Conservation (phyloP, 2,329 filamentous ascomycete species). For the Zasmidium angulare region DNA sequence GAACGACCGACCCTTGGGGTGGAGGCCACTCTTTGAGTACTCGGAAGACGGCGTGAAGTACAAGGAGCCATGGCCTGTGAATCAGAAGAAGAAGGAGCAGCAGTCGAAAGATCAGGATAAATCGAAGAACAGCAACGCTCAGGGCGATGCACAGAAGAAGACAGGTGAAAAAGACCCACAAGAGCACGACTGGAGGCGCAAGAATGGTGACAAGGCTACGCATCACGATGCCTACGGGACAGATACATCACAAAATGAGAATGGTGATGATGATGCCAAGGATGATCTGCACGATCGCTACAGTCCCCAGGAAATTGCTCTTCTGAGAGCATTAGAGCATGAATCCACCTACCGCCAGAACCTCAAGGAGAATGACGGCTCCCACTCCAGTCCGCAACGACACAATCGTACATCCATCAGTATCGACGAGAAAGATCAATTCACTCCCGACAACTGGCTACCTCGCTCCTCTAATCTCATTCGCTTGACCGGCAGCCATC, state of each 20-base stretch:
- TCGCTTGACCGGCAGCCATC: conserved; percentile 54
- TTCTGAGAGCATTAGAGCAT: conserved; percentile 43
- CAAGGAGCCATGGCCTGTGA: conserved; percentile 53
- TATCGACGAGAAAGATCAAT: conserved; percentile 53
- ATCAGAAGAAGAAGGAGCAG: conserved; percentile 51
- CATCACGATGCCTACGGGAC: conserved; percentile 40
- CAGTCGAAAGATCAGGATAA: conserved; percentile 38
- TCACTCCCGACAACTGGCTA: conserved; percentile 56
- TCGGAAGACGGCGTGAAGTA: conserved; percentile 28
- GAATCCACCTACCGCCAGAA: conserved; percentile 46
- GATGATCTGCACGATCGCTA: conserved; percentile 36
- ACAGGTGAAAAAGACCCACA: conserved; percentile 14
- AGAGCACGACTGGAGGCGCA: conserved; percentile 32
- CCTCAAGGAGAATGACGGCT: conserved; percentile 47
- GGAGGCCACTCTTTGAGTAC: not conserved
- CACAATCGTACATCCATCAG: conserved; percentile 34
- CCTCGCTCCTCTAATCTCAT: conserved; percentile 49
- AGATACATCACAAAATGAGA: too few species aligned
- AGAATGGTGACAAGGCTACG: conserved; percentile 34
- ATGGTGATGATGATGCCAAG: conserved; percentile 21
- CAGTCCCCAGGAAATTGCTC: conserved; percentile 44
- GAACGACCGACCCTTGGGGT: too few species aligned
- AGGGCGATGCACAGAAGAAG: conserved; percentile 13
- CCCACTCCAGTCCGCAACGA: conserved; percentile 38
- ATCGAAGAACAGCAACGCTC: conserved; percentile 30